Base-by-base conservation (phyloP, 2,329 filamentous ascomycete species). In the Microsporum ferrugineum region DNA sequence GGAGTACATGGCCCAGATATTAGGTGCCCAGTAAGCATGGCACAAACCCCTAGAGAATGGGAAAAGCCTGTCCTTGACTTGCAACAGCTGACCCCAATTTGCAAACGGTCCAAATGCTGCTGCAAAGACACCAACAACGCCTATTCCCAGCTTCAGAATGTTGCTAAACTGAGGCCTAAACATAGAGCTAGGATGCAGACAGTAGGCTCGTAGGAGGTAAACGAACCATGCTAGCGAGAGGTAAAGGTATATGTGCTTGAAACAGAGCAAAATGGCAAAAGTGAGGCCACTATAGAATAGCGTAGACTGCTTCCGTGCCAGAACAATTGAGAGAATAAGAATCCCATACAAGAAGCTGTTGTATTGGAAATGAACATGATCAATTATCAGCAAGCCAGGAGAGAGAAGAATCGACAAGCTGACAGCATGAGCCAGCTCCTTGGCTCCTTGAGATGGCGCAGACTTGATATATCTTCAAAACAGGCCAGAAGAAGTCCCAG, bases 361-460 rank as follows among this genome's bases (percentile, higher is more conserved):
- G 78, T 99, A 99, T 78, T 99, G 94, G 74, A 99, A 99, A 74
- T 96, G 91, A 65, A 96, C 92, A 73, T 99, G 94, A 71, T 99
- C 94, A 73, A 99, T 97, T 71, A 99, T 95, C 63, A 99, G 80
- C 39, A 99, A 83, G 1, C 92, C 94, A 0, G 94, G 94, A 0
- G 91, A 97, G 10, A 97, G 83, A 2, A 97, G 78, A 62, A 99
- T 86, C 0, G 92, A 96, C 61, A 97, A 80, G 29, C 91, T 91
- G 55, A 88, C 89, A 29, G 88, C 89, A 70, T 96, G 91, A 8
- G 91, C 88, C 56, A 89, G 85, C 51, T 84, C 85, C 70, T 85
- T 91, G n/a, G 83, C 82, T 5, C 75, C 71, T 14, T 80, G 73
- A 34, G n/a, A 23, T 47, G 86, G 82, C 2, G 87, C 83, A 1